Base-by-base conservation (phyloP, 1,139 yeast genomes). In the Candida neerlandica region DNA sequence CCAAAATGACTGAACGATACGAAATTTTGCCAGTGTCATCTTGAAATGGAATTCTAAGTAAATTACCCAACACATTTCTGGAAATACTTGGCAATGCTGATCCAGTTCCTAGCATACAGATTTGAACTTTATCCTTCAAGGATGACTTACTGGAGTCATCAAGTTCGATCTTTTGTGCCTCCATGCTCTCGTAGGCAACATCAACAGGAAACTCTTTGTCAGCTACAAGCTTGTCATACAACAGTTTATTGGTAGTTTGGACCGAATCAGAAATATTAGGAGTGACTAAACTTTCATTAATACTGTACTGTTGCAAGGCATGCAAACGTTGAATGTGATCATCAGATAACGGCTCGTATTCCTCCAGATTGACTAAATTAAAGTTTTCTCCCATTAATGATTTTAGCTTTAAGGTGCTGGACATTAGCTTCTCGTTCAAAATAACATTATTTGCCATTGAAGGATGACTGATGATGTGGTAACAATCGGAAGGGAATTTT, bases 91-190 rank as follows among this genome's bases (percentile, higher is more conserved):
- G 99, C 41, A 90, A 69, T 0, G 99, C 96, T 26, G 96, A 87
- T 0, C 99, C 99, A 0, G 99, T 94, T 7, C 99, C 99, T 6
- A 94, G 68, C 0, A 96, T 87, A 14, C 89, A 71, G 0, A 87
- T 71, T 58, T 90, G 94, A 0, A 89, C 85, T 54, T 84, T 81
- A 44, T 77, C 82, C 51, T 71, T 74, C 49, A 80, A 58, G 0
- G 60, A 42, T 2, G 47, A 52, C 2, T 54, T 51, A 4, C 54
- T 50, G 0, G 58, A 48, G 1, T 48, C 59, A 34, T 51, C 40
- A 27, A 53, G 46, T 9, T 47, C 43, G 19, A 45, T 21, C 27
- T n/a, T 34, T 11, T 38, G 34, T 5, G 41, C 26, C 30, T 45
- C 30, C 44, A 55, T 35, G 9, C 43, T 40, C 11, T 49, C 45